A percentile compares a stretch with the other conserved stretches of the same genome.
Evolutionary conservation across 2,329 filamentous ascomycete genomes (phyloP).

Genomic region (Xylaria sp.): DNA sequence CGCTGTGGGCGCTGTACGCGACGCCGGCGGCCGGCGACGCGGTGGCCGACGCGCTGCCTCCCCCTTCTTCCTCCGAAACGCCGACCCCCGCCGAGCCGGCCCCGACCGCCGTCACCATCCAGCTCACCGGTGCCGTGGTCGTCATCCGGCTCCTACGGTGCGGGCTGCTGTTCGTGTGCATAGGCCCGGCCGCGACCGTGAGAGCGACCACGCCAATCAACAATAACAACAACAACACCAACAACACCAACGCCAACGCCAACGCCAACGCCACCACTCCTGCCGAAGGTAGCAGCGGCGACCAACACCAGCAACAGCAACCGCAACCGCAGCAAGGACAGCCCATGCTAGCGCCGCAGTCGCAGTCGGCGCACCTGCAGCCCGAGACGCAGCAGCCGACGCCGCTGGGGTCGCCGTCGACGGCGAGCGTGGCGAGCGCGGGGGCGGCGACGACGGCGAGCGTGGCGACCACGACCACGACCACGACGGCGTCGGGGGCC

Average conservation of each 20-base stretch:
- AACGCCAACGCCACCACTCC: no score
- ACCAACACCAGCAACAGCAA: conserved; percentile 20
- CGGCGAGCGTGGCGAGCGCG: conserved; percentile 50
- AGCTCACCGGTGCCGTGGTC: conserved; percentile 61
- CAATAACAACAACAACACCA: conserved; percentile 1
- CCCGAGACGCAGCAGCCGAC: conserved; percentile 37
- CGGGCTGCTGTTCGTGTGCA: conserved; percentile 64
- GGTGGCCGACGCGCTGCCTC: conserved; percentile 47
- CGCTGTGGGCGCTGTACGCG: conserved; percentile 62
- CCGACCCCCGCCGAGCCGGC: conserved; percentile 18
- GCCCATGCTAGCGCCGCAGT: conserved; percentile 27
- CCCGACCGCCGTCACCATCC: conserved; percentile 55
- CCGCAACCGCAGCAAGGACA: conserved; percentile 24
- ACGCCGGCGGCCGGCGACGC: conserved; percentile 43
- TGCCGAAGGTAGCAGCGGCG: conserved; percentile 20
- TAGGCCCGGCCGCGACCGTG: conserved; percentile 48
- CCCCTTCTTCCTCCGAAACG: conserved; percentile 7
- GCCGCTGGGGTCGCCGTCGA: conserved; percentile 43
- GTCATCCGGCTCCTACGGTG: conserved; percentile 61
- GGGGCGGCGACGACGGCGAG: conserved; percentile 49
- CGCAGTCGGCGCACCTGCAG: conserved; percentile 9
- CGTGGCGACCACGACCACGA: conserved; percentile 39
- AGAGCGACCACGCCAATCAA: no score
- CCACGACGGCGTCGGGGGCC: conserved; percentile 48
- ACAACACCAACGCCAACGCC: conserved; percentile 1